Evolutionary conservation across 371 early-diverging fungal species (phyloP).

Genomic region (Haplosporangium sp.): DNA sequence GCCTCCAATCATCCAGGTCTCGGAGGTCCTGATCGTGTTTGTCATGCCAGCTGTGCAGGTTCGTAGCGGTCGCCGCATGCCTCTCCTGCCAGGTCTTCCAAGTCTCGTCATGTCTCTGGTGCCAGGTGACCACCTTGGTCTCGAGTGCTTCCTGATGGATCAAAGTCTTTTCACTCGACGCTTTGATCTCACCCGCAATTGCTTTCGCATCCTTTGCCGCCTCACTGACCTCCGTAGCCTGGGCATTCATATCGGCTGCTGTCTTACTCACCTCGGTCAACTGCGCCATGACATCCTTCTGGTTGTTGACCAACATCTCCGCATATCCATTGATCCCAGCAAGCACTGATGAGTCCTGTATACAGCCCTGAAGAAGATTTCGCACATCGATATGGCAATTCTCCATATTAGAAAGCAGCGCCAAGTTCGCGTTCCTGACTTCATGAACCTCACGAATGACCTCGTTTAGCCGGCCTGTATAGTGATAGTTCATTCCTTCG

Average conservation of each 20-base stretch:
- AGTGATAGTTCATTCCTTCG: slow-evolving; percentile 6
- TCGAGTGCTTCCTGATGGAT: slow-evolving; percentile 15
- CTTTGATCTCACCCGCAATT: slow-evolving; percentile 17
- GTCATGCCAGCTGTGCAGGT: slow-evolving; percentile 10
- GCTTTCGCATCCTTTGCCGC: slow-evolving; percentile 2
- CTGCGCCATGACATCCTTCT: not conserved
- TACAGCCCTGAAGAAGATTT: slow-evolving; percentile 21
- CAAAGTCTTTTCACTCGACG: slow-evolving; percentile 1
- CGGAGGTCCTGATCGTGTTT: slow-evolving; percentile 13
- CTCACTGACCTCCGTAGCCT: slow-evolving; percentile 4
- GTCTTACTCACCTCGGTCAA: too few relatives aligned
- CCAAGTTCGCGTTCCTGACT: not conserved
- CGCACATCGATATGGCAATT: slow-evolving; percentile 10
- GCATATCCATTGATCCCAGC: not conserved
- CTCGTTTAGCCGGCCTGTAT: not conserved
- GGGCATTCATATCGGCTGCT: not conserved
- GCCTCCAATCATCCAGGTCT: slow-evolving; percentile 1
- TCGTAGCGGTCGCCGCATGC: not conserved
- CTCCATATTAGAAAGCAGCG: not conserved
- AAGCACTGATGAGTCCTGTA: slow-evolving; percentile 24
- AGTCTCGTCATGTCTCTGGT: slow-evolving; percentile 11
- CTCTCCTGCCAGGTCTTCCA: slow-evolving; percentile 6
- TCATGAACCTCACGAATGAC: slow-evolving; percentile 4
- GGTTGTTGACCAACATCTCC: not conserved
- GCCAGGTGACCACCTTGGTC: slow-evolving; percentile 13